These are phyloP conservation scores for Boletus speciosus DNA, from an alignment of 768 basidiomycete species.

Conservation along the genomic window DNA sequence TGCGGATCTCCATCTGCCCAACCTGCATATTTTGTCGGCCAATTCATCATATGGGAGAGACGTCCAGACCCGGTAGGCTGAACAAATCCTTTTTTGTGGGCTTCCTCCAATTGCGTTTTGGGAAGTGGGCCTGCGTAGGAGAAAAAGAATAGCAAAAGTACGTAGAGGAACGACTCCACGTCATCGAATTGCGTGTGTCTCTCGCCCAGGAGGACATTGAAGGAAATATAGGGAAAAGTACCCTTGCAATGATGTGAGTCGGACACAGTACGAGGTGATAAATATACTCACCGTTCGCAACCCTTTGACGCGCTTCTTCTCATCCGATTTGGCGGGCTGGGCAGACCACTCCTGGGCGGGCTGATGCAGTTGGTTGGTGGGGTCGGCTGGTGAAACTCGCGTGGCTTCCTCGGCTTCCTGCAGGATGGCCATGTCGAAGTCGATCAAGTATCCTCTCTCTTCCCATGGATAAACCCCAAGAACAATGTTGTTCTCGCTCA, in stretches of 20 bases:
- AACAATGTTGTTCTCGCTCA: too few relatives aligned
- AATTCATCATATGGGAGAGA: neutral
- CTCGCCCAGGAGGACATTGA: conserved; percentile 3
- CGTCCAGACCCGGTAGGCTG: neutral
- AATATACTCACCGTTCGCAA: too few relatives aligned
- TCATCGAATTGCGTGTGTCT: conserved; percentile 10
- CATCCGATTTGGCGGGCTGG: too few relatives aligned
- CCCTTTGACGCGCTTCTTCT: neutral
- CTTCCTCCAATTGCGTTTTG: neutral
- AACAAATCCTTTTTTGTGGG: neutral
- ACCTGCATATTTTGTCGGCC: neutral
- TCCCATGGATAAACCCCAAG: too few relatives aligned
- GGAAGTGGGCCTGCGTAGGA: conserved; percentile 4
- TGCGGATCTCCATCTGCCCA: neutral
- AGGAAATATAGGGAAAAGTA: conserved; percentile 9
- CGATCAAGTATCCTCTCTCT: conserved; percentile 14
- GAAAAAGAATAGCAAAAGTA: conserved; percentile 14
- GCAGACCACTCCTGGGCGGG: too few relatives aligned
- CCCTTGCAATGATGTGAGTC: neutral
- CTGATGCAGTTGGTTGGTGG: too few relatives aligned
- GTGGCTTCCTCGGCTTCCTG: neutral
- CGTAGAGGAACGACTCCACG: conserved; percentile 17
- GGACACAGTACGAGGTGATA: too few relatives aligned
- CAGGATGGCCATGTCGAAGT: conserved; percentile 23
- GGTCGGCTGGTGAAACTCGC: too few relatives aligned